A percentile compares a stretch with the other conserved stretches of the same genome.
Evolutionary conservation across 2,329 filamentous ascomycete species (phyloP).

Genomic region (Pezicula radicicola): DNA sequence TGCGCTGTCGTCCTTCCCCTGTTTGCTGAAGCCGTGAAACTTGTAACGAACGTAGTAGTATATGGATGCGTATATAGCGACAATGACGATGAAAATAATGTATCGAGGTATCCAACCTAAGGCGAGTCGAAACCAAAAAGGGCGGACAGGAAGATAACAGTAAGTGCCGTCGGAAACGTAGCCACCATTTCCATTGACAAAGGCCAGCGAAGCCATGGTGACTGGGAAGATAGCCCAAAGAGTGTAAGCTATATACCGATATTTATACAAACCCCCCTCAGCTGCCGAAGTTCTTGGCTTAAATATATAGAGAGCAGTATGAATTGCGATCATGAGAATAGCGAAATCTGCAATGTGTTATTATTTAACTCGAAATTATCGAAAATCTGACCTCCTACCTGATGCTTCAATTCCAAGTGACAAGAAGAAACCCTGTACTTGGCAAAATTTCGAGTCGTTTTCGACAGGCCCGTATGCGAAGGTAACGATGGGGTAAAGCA

Average conservation of each 20-base stretch:
- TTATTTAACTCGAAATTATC: not conserved
- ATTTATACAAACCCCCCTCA: constrained; percentile 65
- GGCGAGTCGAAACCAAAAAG: constrained; percentile 66
- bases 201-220: constrained; percentile 60
- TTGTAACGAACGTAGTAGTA: constrained; percentile 60
- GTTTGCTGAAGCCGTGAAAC: constrained; percentile 24
- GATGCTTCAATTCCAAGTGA: constrained; percentile 65
- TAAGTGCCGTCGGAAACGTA: constrained; percentile 64
- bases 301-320: constrained; percentile 71
- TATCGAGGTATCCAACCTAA: constrained; percentile 75
- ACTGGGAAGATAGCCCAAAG: constrained; percentile 56
- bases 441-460: constrained; percentile 57
- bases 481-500: constrained; percentile 60
- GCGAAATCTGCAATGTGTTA: constrained; percentile 51
- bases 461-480: constrained; percentile 48
- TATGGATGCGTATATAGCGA: constrained; percentile 64
- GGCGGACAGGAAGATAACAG: constrained; percentile 65
- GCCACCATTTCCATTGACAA: constrained; percentile 49
- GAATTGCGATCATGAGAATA: constrained; percentile 69
- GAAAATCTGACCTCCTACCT: constrained; percentile 32
- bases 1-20: constrained; percentile 6
- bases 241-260: constrained; percentile 57
- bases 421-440: constrained; percentile 66
- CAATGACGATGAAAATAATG: constrained; percentile 60
- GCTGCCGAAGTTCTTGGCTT: constrained; percentile 45